These are phyloP conservation scores for Saturnispora kantuleensis DNA, from an alignment of 805 yeast species.

Conservation along the genomic window DNA sequence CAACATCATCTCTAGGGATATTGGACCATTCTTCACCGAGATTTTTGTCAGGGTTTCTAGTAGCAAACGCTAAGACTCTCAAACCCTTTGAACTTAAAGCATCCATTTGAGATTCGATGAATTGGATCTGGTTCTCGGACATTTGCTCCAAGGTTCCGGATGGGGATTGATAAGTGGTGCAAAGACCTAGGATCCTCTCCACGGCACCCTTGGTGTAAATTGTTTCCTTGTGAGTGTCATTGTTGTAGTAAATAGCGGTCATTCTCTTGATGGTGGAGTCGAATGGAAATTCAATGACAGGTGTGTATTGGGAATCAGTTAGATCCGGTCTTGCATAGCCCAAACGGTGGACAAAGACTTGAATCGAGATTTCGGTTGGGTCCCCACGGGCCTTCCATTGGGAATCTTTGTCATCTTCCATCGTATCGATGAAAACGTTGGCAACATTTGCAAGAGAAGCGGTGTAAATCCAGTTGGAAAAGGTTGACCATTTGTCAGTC, in stretches of 20 bases:
- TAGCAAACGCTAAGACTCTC: conserved; percentile 66
- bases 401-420: conserved; percentile 27
- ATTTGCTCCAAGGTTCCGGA: conserved; percentile 27
- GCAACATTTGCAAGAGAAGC: conserved; percentile 81
- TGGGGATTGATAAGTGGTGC: conserved; percentile 42
- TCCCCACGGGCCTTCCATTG: conserved; percentile 79
- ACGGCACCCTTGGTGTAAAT: conserved; percentile 66
- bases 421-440: conserved; percentile 40
- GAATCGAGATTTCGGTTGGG: conserved; percentile 84
- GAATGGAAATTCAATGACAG: conserved; percentile 59
- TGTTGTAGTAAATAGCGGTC: conserved; percentile 46
- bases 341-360: conserved; percentile 60
- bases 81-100: conserved; percentile 55
- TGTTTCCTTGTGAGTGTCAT: conserved; percentile 19
- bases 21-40: conserved; percentile 22
- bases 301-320: conserved; percentile 33
- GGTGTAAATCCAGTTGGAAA: conserved; percentile 45
- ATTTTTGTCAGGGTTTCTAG: conserved; percentile 24
- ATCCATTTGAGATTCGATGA: conserved; percentile 47
- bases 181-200: conserved; percentile 52
- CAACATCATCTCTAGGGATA: conserved; percentile 37
- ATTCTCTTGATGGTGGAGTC: conserved; percentile 67
- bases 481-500: conserved; percentile 17
- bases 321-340: conserved; percentile 37
- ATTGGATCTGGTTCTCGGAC: conserved; percentile 30